Evolutionary conservation across 345 rosid genomes (phyloP).

Genomic region (Excoecaria cochinchinensis): DNA sequence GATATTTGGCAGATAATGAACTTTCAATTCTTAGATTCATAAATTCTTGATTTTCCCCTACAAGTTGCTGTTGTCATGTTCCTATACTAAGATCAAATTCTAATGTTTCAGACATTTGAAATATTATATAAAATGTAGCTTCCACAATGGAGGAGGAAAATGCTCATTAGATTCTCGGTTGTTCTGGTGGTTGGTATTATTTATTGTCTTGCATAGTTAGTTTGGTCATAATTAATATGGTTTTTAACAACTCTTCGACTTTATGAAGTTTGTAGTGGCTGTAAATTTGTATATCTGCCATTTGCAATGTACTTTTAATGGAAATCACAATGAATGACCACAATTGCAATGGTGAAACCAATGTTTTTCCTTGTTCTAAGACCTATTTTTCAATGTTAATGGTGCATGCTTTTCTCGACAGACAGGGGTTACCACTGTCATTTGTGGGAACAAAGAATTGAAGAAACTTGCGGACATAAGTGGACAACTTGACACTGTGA

Average conservation of each 20-base stretch:
- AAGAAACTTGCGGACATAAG: slow-evolving; percentile 73
- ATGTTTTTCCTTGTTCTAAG: not conserved
- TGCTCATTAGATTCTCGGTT: not conserved
- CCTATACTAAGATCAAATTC: not conserved
- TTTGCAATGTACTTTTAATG: not conserved
- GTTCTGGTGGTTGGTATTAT: not conserved
- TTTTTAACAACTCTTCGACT: not conserved
- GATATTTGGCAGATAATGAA: not conserved
- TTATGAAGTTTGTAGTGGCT: not conserved
- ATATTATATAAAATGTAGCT: not conserved
- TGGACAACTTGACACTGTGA: slow-evolving; percentile 91
- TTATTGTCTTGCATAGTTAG: not conserved
- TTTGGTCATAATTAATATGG: not conserved
- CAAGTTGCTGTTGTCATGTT: not conserved
- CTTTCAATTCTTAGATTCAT: not conserved
- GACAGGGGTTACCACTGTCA: slow-evolving; percentile 95
- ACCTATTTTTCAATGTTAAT: not conserved
- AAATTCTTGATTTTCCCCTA: not conserved
- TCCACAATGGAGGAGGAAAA: not conserved
- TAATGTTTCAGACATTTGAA: not conserved
- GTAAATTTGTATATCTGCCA: not conserved
- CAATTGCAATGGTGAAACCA: not conserved
- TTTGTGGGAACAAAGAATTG: slow-evolving; percentile 85
- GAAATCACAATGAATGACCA: not conserved
- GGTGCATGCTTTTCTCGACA: slow-evolving; percentile 30